Evolutionary conservation across 2,329 filamentous ascomycete genomes (phyloP), one percentile per base, ranked within the genome.

Genomic region (Claviceps monticola): DNA sequence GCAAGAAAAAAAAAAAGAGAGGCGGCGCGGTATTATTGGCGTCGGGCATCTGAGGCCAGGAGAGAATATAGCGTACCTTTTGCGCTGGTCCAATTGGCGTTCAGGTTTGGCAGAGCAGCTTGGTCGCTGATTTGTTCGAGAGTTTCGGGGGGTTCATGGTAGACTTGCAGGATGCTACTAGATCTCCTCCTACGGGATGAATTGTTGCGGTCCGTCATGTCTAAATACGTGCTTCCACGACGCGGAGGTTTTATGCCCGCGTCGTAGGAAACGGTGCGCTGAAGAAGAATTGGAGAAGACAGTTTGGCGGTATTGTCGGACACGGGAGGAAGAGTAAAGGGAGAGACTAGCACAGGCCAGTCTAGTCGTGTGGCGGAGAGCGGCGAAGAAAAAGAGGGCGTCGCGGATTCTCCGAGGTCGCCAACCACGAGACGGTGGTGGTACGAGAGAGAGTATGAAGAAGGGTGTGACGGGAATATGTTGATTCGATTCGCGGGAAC

Each of bases 91-190:
- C 93, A 98, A 72, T 96, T 88, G 60, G 93, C 89, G 70, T 98
- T 98, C 64, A 96, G 73, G 65, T 98, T 98, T 50, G 93, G 93
- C 61, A 96, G 76, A 39, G 88, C 87, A 53, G 89, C 87, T 75
- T 97, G 93, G 70, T 98, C 93, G 66, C 86, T 96, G 70, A 95
- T 88, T 72, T 96, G 93, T 75, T 98, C 93, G 65, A 96, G 82
- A 52, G 91, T 95, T 76, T 98, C 93, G 55, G 85, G 83, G 51
- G 93, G 93, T 70, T 98, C 93, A 66, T 95, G 90, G 71, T 97
- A 97, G 71, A 98, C 89, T 66, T 81, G 77, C 60, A 82, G 73
- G 72, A 98, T 83, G 73, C 91, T 97, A 75, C 91, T 96, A 70
- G 93, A 97, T 72, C 93, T 84, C 75, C 93, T 84, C 78, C 91